Base-by-base conservation (phyloP, 371 early-diverging fungal genomes). In the Mortierella sp. region DNA sequence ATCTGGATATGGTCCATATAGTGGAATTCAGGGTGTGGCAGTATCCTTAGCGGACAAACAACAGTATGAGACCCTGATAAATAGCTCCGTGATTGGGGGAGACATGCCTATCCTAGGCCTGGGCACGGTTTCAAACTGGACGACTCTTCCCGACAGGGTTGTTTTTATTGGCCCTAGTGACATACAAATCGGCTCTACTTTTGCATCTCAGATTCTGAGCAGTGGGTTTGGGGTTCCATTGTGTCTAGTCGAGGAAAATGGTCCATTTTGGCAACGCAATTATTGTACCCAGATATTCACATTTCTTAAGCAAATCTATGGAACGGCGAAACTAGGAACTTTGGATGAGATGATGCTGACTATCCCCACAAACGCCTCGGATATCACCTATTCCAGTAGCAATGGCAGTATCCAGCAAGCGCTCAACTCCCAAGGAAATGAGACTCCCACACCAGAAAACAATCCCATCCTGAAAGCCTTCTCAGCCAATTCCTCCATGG, bases 231-330 rank as follows among this genome's bases (percentile, higher is more conserved):
- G 47, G 3, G 65, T 68, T n/a, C 81, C 81, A 2, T 42, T 80
- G 7, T 80, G 81, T 55, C 66, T 80, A 6, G 57, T 80, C n/a
- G 81, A 80, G 54, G 75, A 75, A 2, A 65, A 68, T 35, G 81
- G 81, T 2, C 81, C 81, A 2, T 74, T 67, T 65, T 80, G 75
- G 71, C 81, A 80, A 35, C 15, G 22, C 1, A 8, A 9, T 17
- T 63, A 68, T 31, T 80, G 81, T 34, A 64, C 61, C 0, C 56
- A 71, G 51, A 71, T 80, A 8, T 61, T 71, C 47, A 34, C 47
- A 4, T 59, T 71, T 37, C 61, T 80, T 13, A 26, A 53, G 6
- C 58, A 53, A 34, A 70, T 80, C 35, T 80, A 68, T 23, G 81
- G 81, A 12, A 22, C 4, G 3, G 57, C 65, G 19, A 75, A 71